A percentile compares a stretch with the other conserved stretches of the same genome.
Conservation (phyloP, 257 asterid species). For the Verbascum thapsus region DNA sequence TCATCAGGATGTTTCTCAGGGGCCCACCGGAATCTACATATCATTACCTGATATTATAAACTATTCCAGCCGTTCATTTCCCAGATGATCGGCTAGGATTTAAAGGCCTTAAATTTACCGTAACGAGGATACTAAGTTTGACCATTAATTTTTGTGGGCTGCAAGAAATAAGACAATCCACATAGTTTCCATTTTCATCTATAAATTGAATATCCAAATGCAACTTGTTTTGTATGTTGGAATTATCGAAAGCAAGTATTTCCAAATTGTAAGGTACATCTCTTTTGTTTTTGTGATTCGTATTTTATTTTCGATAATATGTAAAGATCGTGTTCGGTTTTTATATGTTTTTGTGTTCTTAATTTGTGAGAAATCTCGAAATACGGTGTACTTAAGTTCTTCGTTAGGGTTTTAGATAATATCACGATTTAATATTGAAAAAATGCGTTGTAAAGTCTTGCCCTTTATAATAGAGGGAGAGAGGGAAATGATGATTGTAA, state of each 20-base stretch:
- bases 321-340: neutral
- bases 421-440: no score
- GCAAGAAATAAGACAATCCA: slow-evolving; percentile 21
- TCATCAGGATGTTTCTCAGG: no score
- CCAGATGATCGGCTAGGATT: neutral
- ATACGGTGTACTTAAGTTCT: no score
- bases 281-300: neutral
- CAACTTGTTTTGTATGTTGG: neutral
- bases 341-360: neutral
- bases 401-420: no score
- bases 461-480: no score
- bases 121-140: slow-evolving; percentile 1
- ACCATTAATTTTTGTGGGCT: slow-evolving; percentile 33
- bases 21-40: no score
- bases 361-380: no score
- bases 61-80: slow-evolving; percentile 17
- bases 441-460: no score
- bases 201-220: slow-evolving; percentile 21
- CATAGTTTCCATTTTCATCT: slow-evolving; percentile 29
- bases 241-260: neutral
- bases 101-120: slow-evolving; percentile 5
- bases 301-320: neutral
- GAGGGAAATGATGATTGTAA: no score
- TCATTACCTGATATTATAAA: no score
- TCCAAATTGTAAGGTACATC: slow-evolving; percentile 17